These are phyloP conservation scores for Crotalaria pallida DNA, from an alignment of 306 rosid genomes.

Conservation along the genomic window DNA sequence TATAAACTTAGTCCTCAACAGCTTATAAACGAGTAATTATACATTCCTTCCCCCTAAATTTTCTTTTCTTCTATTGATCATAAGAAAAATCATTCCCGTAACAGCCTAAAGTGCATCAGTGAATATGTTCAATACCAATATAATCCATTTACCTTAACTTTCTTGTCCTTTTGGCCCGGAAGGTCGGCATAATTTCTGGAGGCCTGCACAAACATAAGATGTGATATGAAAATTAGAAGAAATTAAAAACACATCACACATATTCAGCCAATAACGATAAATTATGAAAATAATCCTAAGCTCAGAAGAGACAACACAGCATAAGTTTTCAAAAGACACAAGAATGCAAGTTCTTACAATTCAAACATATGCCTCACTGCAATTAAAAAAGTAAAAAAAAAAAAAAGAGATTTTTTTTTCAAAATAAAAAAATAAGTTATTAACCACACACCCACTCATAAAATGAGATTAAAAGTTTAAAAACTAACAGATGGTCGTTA, in stretches of 20 bases:
- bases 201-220: constrained; percentile 49
- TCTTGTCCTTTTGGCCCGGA: constrained; percentile 46
- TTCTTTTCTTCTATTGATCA: background rate
- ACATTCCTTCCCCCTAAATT: background rate
- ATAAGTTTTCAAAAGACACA: background rate
- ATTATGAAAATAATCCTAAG: background rate
- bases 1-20: background rate
- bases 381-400: background rate
- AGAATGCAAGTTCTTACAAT: background rate
- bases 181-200: constrained; percentile 53
- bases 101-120: background rate
- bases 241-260: too few relatives aligned
- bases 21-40: background rate
- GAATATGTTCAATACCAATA: background rate
- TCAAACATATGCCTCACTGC: background rate
- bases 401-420: too few relatives aligned
- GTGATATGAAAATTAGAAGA: background rate
- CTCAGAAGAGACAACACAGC: background rate
- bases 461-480: background rate
- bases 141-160: constrained; percentile 53
- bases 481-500: background rate
- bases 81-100: background rate
- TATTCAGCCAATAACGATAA: background rate
- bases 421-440: too few relatives aligned
- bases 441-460: too few relatives aligned